These are phyloP conservation scores for Peronospora farinosa DNA, from an alignment of 352 stramenopile species.

Conservation along the genomic window DNA sequence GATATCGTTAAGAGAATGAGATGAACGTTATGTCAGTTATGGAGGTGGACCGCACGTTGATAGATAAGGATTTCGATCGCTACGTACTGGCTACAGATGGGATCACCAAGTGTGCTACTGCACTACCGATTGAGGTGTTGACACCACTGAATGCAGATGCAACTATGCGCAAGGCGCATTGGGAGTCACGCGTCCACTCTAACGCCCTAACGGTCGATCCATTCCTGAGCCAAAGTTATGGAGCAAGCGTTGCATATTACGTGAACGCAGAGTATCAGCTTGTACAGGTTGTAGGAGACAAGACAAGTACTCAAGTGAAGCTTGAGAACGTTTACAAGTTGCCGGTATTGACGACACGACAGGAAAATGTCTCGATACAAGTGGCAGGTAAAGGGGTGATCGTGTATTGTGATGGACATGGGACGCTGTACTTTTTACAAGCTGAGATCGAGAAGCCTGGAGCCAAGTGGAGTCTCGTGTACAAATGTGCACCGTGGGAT, in stretches of 20 bases:
- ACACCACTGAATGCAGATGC: slow-evolving; percentile 37
- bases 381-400: slow-evolving; percentile 56
- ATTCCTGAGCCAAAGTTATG: slow-evolving; percentile 37
- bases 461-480: slow-evolving; percentile 36
- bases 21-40: slow-evolving; percentile 10
- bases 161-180: slow-evolving; percentile 63
- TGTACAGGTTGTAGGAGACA: slow-evolving; percentile 42
- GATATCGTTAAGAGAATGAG: not conserved
- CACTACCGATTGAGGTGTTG: slow-evolving; percentile 33
- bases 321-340: slow-evolving; percentile 41
- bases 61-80: slow-evolving; percentile 77
- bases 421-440: slow-evolving; percentile 49
- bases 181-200: slow-evolving; percentile 61
- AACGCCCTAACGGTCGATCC: slow-evolving; percentile 57
- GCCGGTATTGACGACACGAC: slow-evolving; percentile 28
- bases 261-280: slow-evolving; percentile 55
- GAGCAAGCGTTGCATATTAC: slow-evolving; percentile 51
- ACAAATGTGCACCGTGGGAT: slow-evolving; percentile 47
- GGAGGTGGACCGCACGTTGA: slow-evolving; percentile 52
- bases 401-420: slow-evolving; percentile 57
- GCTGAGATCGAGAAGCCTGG: slow-evolving; percentile 21
- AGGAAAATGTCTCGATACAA: slow-evolving; percentile 58
- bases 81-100: slow-evolving; percentile 52
- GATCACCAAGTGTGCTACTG: slow-evolving; percentile 22
- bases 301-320: slow-evolving; percentile 10